Percentiles rank a stretch among this genome's conserved stretches.
These are phyloP conservation scores for Oidium heveae DNA, from an alignment of 2,329 filamentous ascomycete genomes.

Conservation along the genomic window DNA sequence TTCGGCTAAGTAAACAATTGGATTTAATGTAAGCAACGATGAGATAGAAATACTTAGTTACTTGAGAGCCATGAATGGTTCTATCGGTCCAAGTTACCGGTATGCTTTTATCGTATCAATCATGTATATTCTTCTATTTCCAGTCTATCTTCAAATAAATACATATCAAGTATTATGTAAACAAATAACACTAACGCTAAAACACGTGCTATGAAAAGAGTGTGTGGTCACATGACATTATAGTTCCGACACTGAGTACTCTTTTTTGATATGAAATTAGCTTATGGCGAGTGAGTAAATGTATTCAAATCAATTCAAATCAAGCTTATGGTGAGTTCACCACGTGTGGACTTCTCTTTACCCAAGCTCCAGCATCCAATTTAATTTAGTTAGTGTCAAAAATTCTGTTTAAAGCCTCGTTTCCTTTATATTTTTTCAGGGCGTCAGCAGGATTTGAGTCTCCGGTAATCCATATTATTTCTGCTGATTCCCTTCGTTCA, in stretches of 20 bases:
- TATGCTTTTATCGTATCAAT: not conserved
- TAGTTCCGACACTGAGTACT: not conserved
- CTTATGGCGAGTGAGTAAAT: too few species aligned
- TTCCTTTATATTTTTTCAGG: conserved; percentile 3
- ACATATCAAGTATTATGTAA: not conserved
- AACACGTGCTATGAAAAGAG: not conserved
- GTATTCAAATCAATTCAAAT: not conserved
- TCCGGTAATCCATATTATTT: not conserved
- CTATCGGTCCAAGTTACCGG: not conserved
- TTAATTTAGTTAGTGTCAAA: conserved; percentile 2
- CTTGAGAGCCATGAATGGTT: too few species aligned
- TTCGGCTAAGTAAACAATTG: too few species aligned
- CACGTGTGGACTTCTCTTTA: not conserved
- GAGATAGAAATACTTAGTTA: too few species aligned
- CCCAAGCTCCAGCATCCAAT: not conserved
- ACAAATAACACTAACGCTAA: not conserved
- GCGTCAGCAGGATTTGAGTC: conserved; percentile 1
- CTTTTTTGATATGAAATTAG: not conserved
- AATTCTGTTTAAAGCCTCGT: conserved; percentile 2
- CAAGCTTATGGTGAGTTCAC: not conserved
- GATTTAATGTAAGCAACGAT: too few species aligned
- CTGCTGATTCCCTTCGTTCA: not conserved
- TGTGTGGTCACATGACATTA: not conserved
- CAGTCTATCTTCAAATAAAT: not conserved
- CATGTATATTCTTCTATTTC: not conserved